Evolutionary conservation across 2,329 filamentous ascomycete genomes (phyloP).

Genomic region (Fonsecaea nubica): DNA sequence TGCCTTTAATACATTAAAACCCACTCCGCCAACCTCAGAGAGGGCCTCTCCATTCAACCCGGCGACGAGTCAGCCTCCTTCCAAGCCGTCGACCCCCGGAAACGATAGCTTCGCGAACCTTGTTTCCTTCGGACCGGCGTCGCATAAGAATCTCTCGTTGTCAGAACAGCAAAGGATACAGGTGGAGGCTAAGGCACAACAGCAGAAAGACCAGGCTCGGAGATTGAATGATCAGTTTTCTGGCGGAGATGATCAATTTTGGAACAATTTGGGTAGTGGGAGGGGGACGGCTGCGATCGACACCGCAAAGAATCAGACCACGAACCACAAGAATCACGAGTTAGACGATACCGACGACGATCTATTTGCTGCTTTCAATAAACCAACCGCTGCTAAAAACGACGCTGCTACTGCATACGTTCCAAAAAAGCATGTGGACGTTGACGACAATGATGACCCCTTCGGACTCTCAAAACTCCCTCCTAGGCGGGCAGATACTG

Average conservation of each 20-base stretch:
- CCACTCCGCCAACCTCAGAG: constrained; percentile 50
- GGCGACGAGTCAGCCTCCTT: constrained; percentile 44
- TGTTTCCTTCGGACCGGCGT: constrained; percentile 62
- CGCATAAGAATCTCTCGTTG: constrained; percentile 72
- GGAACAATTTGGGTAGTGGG: constrained; percentile 71
- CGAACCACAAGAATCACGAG: constrained; percentile 15
- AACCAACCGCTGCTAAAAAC: constrained; percentile 45
- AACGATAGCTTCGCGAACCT: constrained; percentile 67
- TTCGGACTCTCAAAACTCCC: constrained; percentile 75
- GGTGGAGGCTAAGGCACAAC: constrained; percentile 75
- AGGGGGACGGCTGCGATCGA: constrained; percentile 52
- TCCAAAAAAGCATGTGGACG: constrained; percentile 43
- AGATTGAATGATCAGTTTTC: constrained; percentile 80
- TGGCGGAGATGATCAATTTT: constrained; percentile 69
- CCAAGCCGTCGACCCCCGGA: constrained; percentile 50
- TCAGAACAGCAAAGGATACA: constrained; percentile 71
- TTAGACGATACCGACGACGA: constrained; percentile 59
- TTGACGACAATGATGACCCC: constrained; percentile 77
- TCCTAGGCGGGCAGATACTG: constrained; percentile 53
- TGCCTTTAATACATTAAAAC: constrained; percentile 47
- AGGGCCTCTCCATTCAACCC: constrained; percentile 52
- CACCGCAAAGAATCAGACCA: constrained; percentile 13
- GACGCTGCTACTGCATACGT: constrained; percentile 31
- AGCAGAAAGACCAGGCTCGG: constrained; percentile 75
- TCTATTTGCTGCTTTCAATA: constrained; percentile 66